Evolutionary conservation across 2,329 filamentous ascomycete genomes (phyloP), one percentile per base, ranked within the genome.

Genomic region (Fusarium keratoplasticum): DNA sequence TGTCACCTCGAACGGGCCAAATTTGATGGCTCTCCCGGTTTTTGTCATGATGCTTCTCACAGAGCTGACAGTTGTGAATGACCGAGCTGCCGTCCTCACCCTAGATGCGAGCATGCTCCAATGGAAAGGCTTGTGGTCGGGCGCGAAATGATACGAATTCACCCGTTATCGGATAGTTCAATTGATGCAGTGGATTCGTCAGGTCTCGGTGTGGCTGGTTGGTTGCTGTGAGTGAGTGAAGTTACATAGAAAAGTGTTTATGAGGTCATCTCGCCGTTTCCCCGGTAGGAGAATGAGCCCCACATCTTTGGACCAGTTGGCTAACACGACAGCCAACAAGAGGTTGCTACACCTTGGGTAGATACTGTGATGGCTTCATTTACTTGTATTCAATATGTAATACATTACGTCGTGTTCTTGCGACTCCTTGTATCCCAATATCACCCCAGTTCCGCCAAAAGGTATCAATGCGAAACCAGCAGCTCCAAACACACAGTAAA

Each of bases 1-100:
- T 14, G 93, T 94, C 64, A 97, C 93, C 67, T 93, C 86, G 80
- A 93, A 95, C 10, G 91, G 89, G 16, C 94, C 94, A 79, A 97
- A 96, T 79, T 90, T 87, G 76, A 96, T 81, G 27, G 35, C 66
- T 59, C 64, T 71, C 6, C 69, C 77, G 33, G 81, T 77, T 20
- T 76, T 75, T 55, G 80, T 78, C 81, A 83, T 84, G 75, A 76
- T 75, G 69, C 64, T 52, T 68, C 74, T 75, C 50, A 70, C 25
- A 44, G 64, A 65, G 29, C 52, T 58, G 58, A 64, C 54, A 18
- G 70, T 42, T 60, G 58, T 44, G 50, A 64, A 71, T 69, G 59
- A 52, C 63, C 61, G 65, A 36, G 67, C 57, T 35, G 66, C 47
- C 22, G 54, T 50, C 59, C 64, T 75, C 50, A 59, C 52, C 42